Evolutionary conservation across 805 yeast species (phyloP).

Genomic region (Metschnikowia baotianmanensis): DNA sequence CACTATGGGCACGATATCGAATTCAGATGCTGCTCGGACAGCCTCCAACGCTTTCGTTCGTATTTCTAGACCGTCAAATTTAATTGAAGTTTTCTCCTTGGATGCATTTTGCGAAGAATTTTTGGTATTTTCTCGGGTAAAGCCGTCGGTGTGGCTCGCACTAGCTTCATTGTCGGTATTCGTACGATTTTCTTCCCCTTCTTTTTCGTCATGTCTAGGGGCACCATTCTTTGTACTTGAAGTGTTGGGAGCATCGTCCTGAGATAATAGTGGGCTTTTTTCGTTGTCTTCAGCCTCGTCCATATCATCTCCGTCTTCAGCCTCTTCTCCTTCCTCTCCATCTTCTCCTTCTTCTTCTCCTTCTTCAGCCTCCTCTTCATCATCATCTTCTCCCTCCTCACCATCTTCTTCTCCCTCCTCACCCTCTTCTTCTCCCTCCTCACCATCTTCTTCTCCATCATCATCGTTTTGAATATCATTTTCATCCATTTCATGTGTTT

Average conservation of each 20-base stretch:
- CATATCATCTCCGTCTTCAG: conserved; percentile 3
- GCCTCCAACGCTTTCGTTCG: conserved; percentile 35
- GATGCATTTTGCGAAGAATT: no score
- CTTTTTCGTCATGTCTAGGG: no score
- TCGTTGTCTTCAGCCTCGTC: conserved; percentile 17
- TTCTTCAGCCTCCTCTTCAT: conserved; percentile 2
- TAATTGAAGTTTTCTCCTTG: neutral
- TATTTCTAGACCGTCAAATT: conserved; percentile 3
- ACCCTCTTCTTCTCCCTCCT: conserved; percentile 24
- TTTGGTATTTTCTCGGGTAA: no score
- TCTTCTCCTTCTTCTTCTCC: neutral
- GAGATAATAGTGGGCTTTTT: no score
- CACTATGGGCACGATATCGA: conserved; percentile 78
- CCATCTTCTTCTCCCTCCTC: conserved; percentile 29
- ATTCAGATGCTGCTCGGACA: conserved; percentile 50
- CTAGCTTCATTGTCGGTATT: no score
- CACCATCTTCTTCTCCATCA: conserved; percentile 23
- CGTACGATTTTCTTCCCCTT: no score
- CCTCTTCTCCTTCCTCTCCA: neutral
- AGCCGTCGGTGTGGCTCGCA: no score
- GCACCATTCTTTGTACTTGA: no score
- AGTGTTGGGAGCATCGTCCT: no score
- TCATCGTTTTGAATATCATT: conserved; percentile 21
- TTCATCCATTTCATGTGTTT: neutral
- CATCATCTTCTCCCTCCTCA: conserved; percentile 24